Evolutionary conservation across 805 yeast genomes (phyloP).

Genomic region (Maudiozyma barnettii): DNA sequence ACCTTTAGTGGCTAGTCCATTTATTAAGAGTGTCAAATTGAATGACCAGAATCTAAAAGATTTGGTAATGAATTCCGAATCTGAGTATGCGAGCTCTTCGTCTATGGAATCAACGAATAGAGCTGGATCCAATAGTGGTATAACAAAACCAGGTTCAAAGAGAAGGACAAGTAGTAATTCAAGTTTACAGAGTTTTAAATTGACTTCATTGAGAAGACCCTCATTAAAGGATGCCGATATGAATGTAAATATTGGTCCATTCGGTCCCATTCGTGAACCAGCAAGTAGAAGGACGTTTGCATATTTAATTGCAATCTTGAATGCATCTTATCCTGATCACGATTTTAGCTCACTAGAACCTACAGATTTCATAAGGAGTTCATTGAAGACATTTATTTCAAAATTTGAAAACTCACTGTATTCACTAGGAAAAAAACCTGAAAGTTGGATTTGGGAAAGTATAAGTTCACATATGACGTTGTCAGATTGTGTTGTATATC

Average conservation of each 20-base stretch:
- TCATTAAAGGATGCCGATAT: slow-evolving; percentile 21
- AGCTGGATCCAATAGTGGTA: slow-evolving; percentile 2
- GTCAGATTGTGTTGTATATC: slow-evolving; percentile 48
- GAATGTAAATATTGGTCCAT: slow-evolving; percentile 47
- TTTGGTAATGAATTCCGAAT: slow-evolving; percentile 20
- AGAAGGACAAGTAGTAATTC: slow-evolving; percentile 24
- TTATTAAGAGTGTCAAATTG: slow-evolving; percentile 20
- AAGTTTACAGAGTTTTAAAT: slow-evolving; percentile 13
- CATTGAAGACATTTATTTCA: slow-evolving; percentile 41
- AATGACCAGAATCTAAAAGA: slow-evolving; percentile 30
- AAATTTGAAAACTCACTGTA: slow-evolving; percentile 71
- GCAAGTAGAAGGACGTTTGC: slow-evolving; percentile 86
- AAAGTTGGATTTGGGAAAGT: slow-evolving; percentile 81
- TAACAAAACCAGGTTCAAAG: slow-evolving; percentile 2
- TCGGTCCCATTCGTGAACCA: slow-evolving; percentile 84
- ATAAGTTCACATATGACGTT: slow-evolving; percentile 71
- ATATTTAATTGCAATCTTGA: slow-evolving; percentile 78
- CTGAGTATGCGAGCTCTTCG: slow-evolving; percentile 25
- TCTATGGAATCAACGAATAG: slow-evolving; percentile 17
- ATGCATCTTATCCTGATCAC: slow-evolving; percentile 92
- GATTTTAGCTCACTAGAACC: slow-evolving; percentile 88
- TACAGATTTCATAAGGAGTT: slow-evolving; percentile 50
- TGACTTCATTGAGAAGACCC: slow-evolving; percentile 15
- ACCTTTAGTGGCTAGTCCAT: not conserved
- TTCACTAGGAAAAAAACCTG: slow-evolving; percentile 47